Evolutionary conservation across 1,139 yeast species (phyloP).

Genomic region (Komagataea norvegica): DNA sequence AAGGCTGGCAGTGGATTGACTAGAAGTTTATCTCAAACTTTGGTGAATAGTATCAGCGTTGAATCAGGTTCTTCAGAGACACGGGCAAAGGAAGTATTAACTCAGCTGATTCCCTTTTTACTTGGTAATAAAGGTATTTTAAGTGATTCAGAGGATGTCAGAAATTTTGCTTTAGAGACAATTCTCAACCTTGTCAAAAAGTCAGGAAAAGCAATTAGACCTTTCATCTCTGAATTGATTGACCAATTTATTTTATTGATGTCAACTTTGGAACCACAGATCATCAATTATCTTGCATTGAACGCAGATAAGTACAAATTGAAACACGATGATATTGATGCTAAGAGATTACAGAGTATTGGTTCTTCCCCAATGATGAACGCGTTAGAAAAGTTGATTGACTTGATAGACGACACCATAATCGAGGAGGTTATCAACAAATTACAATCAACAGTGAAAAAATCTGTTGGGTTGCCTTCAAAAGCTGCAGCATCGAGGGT

Average conservation of each 20-base stretch:
- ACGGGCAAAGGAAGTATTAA: constrained; percentile 50
- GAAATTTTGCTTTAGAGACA: constrained; percentile 70
- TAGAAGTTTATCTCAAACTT: constrained; percentile 56
- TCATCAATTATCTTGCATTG: constrained; percentile 75
- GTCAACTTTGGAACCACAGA: constrained; percentile 90
- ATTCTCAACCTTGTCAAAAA: constrained; percentile 64
- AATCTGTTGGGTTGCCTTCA: constrained; percentile 85
- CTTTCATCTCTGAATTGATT: constrained; percentile 64
- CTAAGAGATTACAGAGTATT: constrained; percentile 67
- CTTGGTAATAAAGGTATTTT: constrained; percentile 74
- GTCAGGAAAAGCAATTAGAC: constrained; percentile 54
- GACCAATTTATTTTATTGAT: constrained; percentile 66
- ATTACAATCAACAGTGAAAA: constrained; percentile 45
- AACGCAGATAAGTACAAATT: constrained; percentile 87
- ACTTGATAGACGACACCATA: constrained; percentile 43
- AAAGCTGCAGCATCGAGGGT: constrained; percentile 85
- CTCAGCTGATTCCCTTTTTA: constrained; percentile 69
- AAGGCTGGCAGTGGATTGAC: constrained; percentile 72
- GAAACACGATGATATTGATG: constrained; percentile 68
- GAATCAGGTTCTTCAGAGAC: constrained; percentile 35
- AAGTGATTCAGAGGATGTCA: constrained; percentile 84
- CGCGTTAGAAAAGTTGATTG: constrained; percentile 69
- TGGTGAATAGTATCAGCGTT: constrained; percentile 53
- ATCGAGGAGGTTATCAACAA: constrained; percentile 49
- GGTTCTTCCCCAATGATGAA: constrained; percentile 88